Evolutionary conservation across 257 asterid genomes (phyloP), one percentile per base, ranked within the genome.

Genomic region (Fraxinus pennsylvanica): DNA sequence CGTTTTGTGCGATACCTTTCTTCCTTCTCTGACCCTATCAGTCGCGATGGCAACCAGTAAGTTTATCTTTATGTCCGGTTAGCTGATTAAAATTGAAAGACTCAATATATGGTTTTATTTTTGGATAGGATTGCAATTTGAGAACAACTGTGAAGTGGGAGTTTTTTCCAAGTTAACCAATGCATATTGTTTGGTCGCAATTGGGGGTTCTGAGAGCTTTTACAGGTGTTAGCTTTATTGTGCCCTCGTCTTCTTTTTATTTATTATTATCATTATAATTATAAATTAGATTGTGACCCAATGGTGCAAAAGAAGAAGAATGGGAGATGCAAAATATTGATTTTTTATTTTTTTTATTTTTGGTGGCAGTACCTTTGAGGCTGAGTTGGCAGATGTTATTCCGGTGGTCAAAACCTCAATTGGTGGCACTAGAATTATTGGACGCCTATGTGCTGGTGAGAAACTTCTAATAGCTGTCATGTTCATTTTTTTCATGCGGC

Each of bases 141-240:
- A 94, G 89, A 94, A 94, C 82, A 90, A 90, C 22, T 80, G 96
- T 68, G 99, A 94, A 69, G 72, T 94, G 88, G 99, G 99, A 69
- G 99, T 94, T 25, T 94, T 92, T 41, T 87, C 99, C 6, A 94
- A 94, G 92, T 91, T 94, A 68, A 94, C 99, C 66, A 92, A 92
- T 86, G 99, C 97, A 4, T 94, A 92, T 77, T 94, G 99, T 80
- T 86, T 94, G 84, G 97, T 94, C 35, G 97, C 97, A 1, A 92
- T 88, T 77, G 99, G 99, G 50, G 97, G 99, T 63, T 94, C 99
- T 71, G 99, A 94, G 77, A 94, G 91, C 85, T 94, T 92, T 79
- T 92, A 92, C 91, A 94, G 96, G 98, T 88, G 69, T 57, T 33
- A 47, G 39, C 82, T 41, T 12, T 13, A 2, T 30, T 25, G 19